These are phyloP conservation scores for Hydrangea macrophylla DNA, from an alignment of 148 eudicot genomes.

Conservation along the genomic window DNA sequence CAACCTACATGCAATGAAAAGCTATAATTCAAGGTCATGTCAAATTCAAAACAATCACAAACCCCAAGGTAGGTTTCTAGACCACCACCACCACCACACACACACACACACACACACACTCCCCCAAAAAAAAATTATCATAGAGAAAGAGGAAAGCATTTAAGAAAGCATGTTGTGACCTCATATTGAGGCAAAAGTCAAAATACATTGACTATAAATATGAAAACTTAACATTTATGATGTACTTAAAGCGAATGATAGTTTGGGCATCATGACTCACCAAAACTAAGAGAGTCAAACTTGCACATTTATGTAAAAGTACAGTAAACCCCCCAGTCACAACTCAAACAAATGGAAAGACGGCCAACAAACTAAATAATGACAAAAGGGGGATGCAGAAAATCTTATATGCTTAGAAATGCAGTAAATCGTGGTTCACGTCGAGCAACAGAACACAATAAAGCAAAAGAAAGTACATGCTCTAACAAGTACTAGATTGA, in stretches of 20 bases:
- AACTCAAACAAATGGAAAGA: not conserved
- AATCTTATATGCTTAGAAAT: not conserved
- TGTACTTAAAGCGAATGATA: not conserved
- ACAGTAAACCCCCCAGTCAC: not conserved
- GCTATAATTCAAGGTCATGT: not conserved
- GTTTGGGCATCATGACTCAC: not conserved
- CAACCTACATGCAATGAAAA: not conserved
- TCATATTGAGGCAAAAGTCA: not conserved
- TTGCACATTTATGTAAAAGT: not conserved
- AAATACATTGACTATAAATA: not conserved
- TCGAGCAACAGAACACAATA: conserved; percentile 4
- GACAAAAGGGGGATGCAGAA: not conserved
- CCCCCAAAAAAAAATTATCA: not conserved
- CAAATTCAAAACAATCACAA: not conserved
- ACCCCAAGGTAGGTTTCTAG: not conserved
- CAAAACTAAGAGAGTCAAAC: not conserved
- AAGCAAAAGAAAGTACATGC: not conserved
- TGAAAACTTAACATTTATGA: too few relatives aligned
- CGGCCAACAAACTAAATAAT: not conserved
- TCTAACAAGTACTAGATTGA: not conserved
- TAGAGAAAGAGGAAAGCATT: not conserved
- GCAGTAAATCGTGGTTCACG: not conserved
- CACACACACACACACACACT: too few relatives aligned
- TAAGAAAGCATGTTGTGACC: not conserved
- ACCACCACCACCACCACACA: too few relatives aligned